Conservation (phyloP, 805 yeast genomes). For the Saturnispora serradocipensis region DNA sequence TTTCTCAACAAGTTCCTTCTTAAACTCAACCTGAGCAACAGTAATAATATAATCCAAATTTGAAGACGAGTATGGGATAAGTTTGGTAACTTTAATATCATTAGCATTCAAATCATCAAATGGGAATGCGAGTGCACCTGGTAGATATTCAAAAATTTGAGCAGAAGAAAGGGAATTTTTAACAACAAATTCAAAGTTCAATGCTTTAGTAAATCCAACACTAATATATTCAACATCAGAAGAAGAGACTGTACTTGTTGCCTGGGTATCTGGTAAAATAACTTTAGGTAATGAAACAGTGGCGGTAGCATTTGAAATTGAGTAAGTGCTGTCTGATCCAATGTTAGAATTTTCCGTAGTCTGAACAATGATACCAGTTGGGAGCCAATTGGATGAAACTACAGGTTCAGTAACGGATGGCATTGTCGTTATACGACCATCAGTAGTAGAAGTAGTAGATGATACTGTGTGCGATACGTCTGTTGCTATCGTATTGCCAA, state of each 20-base stretch:
- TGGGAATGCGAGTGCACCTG: slow-evolving; percentile 60
- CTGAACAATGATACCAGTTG: slow-evolving; percentile 13
- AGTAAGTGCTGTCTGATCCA: slow-evolving; percentile 9
- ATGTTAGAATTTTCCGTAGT: slow-evolving; percentile 3
- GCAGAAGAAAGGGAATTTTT: slow-evolving; percentile 66
- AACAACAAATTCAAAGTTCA: slow-evolving; percentile 81
- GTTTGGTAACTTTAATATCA: slow-evolving; percentile 50
- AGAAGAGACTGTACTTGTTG: slow-evolving; percentile 28
- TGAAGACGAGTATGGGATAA: slow-evolving; percentile 64
- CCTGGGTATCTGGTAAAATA: slow-evolving; percentile 47
- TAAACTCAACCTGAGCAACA: slow-evolving; percentile 83
- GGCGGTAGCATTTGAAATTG: slow-evolving; percentile 21
- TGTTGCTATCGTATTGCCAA: neutral
- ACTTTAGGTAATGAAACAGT: slow-evolving; percentile 63
- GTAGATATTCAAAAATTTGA: slow-evolving; percentile 77
- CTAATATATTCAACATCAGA: slow-evolving; percentile 48
- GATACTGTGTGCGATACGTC: neutral
- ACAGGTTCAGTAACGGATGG: neutral
- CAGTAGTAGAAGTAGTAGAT: neutral
- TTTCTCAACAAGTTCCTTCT: slow-evolving; percentile 38
- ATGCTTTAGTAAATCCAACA: slow-evolving; percentile 67
- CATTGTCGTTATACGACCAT: neutral
- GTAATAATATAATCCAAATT: slow-evolving; percentile 62
- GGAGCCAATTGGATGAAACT: slow-evolving; percentile 10
- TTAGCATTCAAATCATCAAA: slow-evolving; percentile 29